Conservation (phyloP, 768 basidiomycete genomes). For the Trametes villosa region DNA sequence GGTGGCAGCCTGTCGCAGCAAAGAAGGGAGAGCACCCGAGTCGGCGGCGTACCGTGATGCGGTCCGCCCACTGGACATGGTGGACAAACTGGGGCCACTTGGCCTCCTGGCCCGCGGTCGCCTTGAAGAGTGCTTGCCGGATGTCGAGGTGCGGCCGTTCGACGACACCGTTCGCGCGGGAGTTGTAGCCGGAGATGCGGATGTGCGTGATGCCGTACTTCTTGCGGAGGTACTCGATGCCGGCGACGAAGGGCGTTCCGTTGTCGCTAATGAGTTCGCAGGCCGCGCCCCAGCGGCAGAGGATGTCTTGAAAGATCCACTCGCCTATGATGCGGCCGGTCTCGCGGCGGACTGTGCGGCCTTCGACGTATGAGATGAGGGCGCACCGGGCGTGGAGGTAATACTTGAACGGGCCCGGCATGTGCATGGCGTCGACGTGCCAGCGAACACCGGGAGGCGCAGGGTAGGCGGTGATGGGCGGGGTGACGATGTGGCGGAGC, state of each 20-base stretch:
- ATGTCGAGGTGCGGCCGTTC: slow-evolving; percentile 28
- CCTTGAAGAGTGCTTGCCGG: slow-evolving; percentile 28
- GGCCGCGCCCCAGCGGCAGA: slow-evolving; percentile 46
- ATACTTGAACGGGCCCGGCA: slow-evolving; percentile 41
- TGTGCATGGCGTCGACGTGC: slow-evolving; percentile 47
- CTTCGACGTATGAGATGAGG: slow-evolving; percentile 41
- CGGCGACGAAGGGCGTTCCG: slow-evolving; percentile 35
- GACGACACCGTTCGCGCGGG: slow-evolving; percentile 30
- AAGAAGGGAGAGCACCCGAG: slow-evolving; percentile 40
- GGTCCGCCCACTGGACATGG: slow-evolving; percentile 43
- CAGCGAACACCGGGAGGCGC: slow-evolving; percentile 38
- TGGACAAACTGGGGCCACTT: slow-evolving; percentile 30
- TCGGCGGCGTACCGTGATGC: slow-evolving; percentile 33
- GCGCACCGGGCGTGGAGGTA: slow-evolving; percentile 44
- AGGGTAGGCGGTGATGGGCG: slow-evolving; percentile 27
- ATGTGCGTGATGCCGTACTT: slow-evolving; percentile 44
- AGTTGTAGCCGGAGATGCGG: slow-evolving; percentile 24
- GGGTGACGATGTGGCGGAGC: slow-evolving; percentile 28
- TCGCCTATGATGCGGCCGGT: slow-evolving; percentile 31
- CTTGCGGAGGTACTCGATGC: slow-evolving; percentile 28
- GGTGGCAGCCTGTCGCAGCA: slow-evolving; percentile 24
- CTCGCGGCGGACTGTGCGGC: slow-evolving; percentile 32
- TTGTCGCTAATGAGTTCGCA: slow-evolving; percentile 49
- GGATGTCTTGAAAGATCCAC: slow-evolving; percentile 43
- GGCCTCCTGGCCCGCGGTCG: slow-evolving; percentile 19